Evolutionary conservation across 2,329 filamentous ascomycete species (phyloP).

Genomic region (Grosmannia penicillata): DNA sequence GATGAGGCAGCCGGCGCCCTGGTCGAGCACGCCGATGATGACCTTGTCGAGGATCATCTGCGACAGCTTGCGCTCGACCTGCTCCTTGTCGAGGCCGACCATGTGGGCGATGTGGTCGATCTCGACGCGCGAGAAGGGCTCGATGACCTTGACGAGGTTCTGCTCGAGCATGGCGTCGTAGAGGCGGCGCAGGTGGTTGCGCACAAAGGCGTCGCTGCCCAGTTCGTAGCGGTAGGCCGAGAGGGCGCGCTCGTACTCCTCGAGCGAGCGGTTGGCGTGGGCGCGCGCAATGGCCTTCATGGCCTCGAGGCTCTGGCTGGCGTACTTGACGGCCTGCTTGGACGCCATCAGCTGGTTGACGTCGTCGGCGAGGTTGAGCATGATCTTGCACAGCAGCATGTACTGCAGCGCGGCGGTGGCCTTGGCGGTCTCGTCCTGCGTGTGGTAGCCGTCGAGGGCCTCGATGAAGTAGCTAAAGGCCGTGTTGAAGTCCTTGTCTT

Average conservation of each 20-base stretch:
- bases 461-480: conserved; percentile 99
- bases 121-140: conserved; percentile 94
- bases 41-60: conserved; percentile 99
- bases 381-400: conserved; percentile 99
- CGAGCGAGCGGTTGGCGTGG: conserved; percentile 86
- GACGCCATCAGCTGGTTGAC: conserved; percentile 89
- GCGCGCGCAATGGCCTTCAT: conserved; percentile 98
- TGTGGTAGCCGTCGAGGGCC: conserved; percentile 91
- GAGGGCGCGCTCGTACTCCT: conserved; percentile 91
- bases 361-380: conserved; percentile 94
- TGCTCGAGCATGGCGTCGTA: conserved; percentile 99
- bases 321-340: conserved; percentile 94
- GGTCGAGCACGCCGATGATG: conserved; percentile 92
- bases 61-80: conserved; percentile 94
- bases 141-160: conserved; percentile 98
- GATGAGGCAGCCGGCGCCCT: conserved; percentile 93
- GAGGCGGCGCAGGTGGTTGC: conserved; percentile 84
- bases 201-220: conserved; percentile 88
- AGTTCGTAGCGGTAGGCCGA: conserved; percentile 86
- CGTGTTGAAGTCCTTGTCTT: conserved; percentile 98
- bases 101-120: conserved; percentile 95
- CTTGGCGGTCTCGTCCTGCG: conserved; percentile 72
- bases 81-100: conserved; percentile 88
- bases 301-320: conserved; percentile 86
- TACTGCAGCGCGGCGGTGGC: conserved; percentile 98